Conservation (phyloP, 441 rosid species). For the Gossypium laxum region DNA sequence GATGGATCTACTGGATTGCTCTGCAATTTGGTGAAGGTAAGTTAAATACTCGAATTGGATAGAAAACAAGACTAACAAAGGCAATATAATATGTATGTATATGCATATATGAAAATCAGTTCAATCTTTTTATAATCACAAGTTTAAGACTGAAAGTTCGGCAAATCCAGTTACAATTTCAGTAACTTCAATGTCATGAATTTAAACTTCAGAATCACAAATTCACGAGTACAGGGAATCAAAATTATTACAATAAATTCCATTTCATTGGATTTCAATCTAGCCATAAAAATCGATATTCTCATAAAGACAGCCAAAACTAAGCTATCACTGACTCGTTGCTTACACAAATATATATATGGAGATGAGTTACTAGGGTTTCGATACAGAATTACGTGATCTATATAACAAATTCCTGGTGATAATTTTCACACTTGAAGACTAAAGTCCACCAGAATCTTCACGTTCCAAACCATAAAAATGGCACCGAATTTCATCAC, state of each 20-base stretch:
- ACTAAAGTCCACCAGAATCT: not conserved
- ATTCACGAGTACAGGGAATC: not conserved
- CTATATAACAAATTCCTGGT: not conserved
- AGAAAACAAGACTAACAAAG: not conserved
- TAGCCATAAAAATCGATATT: not conserved
- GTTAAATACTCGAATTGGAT: constrained; percentile 15
- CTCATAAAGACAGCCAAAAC: not conserved
- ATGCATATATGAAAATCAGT: not conserved
- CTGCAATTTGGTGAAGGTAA: constrained; percentile 31
- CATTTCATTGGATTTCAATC: not conserved
- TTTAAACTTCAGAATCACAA: not conserved
- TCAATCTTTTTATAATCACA: not conserved
- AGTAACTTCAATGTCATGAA: not conserved
- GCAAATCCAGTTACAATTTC: not conserved
- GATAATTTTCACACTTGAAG: not conserved
- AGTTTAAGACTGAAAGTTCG: not conserved
- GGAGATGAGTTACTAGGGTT: not conserved
- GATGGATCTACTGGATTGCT: constrained; percentile 30
- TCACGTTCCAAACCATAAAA: not conserved
- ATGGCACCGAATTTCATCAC: not conserved
- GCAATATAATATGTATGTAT: not conserved
- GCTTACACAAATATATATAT: not conserved
- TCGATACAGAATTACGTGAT: not conserved
- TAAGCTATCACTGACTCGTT: constrained; percentile 2
- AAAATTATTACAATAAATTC: not conserved